Percentiles rank a stretch among this genome's conserved stretches.
phyloP scores from a whole-genome alignment of 495 filamentous ascomycete genomes.

The Sordaria brevicollis region DNA sequence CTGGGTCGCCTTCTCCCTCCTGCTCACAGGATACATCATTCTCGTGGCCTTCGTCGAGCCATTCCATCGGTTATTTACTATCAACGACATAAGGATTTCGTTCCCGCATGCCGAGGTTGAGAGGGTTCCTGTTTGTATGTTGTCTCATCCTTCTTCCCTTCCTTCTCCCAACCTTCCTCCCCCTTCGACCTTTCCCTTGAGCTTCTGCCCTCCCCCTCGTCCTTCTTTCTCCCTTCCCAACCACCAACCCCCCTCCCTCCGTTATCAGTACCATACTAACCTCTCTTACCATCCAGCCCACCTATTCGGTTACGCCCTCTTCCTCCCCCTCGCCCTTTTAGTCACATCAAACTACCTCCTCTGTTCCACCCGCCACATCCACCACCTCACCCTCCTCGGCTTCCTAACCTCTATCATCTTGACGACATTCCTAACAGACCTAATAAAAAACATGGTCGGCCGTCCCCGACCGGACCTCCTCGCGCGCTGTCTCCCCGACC shows the following conservation, averaged over 20 bases:
- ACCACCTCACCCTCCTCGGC: constrained; percentile 76
- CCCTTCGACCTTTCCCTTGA: not conserved
- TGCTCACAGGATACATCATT: constrained; percentile 56
- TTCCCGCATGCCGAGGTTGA: constrained; percentile 81
- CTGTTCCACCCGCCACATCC: constrained; percentile 59
- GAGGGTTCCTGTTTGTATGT: constrained; percentile 68
- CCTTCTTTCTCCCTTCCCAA: constrained; percentile 45
- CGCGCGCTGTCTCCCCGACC: constrained; percentile 66
- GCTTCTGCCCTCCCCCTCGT: too few relatives aligned
- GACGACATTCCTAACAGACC: constrained; percentile 74
- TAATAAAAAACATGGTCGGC: constrained; percentile 86
- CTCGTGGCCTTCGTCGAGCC: constrained; percentile 65
- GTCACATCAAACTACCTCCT: constrained; percentile 52
- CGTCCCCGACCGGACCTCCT: constrained; percentile 86
- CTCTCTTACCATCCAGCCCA: constrained; percentile 39
- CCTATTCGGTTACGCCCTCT: constrained; percentile 67
- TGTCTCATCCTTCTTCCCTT: not conserved
- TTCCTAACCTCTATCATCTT: constrained; percentile 68
- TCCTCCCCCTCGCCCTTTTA: constrained; percentile 57
- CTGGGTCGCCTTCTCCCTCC: constrained; percentile 65
- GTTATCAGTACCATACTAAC: constrained; percentile 16
- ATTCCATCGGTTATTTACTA: constrained; percentile 78
- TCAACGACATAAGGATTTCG: constrained; percentile 73
- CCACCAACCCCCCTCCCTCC: constrained; percentile 59
- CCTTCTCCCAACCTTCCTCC: not conserved